Evolutionary conservation across 1,139 yeast species (phyloP), one percentile per base, ranked within the genome.

Genomic region (Magnusiomyces tetraspermus): DNA sequence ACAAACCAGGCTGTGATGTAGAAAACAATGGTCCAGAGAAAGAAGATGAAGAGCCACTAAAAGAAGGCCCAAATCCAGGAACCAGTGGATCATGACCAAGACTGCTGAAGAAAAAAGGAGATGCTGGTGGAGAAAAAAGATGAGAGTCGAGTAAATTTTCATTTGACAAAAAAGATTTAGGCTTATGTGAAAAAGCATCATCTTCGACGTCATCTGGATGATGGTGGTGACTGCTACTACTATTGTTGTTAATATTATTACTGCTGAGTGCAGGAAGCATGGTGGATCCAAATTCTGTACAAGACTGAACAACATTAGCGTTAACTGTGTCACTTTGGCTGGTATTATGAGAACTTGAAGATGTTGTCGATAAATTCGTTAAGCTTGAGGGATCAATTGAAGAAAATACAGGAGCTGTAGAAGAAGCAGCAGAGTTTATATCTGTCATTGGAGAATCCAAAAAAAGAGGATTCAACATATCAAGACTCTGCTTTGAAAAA

Each of bases 121-220:
- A 42, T 3, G 45, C 10, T 10, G 45, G 45, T 42, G 45, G 45
- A 21, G 45, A 42, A 24, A 42, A 42, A 22, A 42, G 23, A 24
- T 23, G 45, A 4, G 28, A 17, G 11, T 42, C 45, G n/a, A 42
- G 15, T 3, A 13, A 17, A n/a, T n/a, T n/a, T n/a, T n/a, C n/a
- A n/a, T n/a, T n/a, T n/a, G n/a, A n/a, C n/a, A n/a, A n/a, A n/a
- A n/a, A n/a, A n/a, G n/a, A n/a, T n/a, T n/a, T n/a, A 5, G 15
- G 40, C 15, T 36, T 17, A 36, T 36, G 15, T 13, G 40, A 13
- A n/a, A 36, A n/a, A 6, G 40, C 8, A 5, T 10, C 11, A 36
- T 10, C 17, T 36, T 36, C 15, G 15, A 17, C 17, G 8, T 8
- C 15, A 10, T n/a, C 40, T 36, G 33, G 6, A 11, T 28, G 11